Evolutionary conservation across 2,329 filamentous ascomycete species (phyloP), one percentile per base, ranked within the genome.

Genomic region (Neofusicoccum umdonicola): DNA sequence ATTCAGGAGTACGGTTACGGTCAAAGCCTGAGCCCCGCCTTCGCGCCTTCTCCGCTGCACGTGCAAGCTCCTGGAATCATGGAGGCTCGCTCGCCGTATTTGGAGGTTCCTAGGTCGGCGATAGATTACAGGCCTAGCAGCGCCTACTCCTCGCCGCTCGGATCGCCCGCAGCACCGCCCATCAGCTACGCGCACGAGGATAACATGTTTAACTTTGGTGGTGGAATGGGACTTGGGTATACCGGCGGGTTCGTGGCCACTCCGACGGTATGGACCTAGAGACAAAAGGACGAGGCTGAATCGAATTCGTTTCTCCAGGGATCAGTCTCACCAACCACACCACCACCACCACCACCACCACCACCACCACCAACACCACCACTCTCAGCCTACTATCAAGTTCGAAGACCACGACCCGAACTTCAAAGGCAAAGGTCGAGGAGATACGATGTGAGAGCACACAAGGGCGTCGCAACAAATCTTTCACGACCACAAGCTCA

Each of bases 11-110:
- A 77, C 66, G 76, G 72, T 65, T 78, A 77, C 58, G 74, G 75
- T 4, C 75, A 76, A 58, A 82, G 80, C 66, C 73, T 82, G 7
- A 82, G 80, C 67, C 81, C 81, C n/a, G 81, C 81, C 0, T 83
- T 83, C 70, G 79, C 80, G 6, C 80, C 81, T 7, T 80, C 81
- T 9, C 77, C 79, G 22, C 73, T 81, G 27, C 76, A 74, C 34
- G 78, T 80, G 64, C 68, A 75, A 54, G 74, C 78, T 19, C 65
- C 71, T 50, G 74, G 75, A 39, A 19, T 71, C 69, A 66, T 76
- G 70, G 71, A 75, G 61, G 66, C 72, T 27, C 75, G 74, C 17
- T 78, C 77, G 11, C 77, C 77, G 6, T 83, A 79, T 64, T 77
- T 83, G 56, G 80, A 82, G 65, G 77, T 83, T 5, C 81, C 81